These are phyloP conservation scores for Harringtonia aguacate DNA, from an alignment of 2,329 filamentous ascomycete species.

Conservation along the genomic window DNA sequence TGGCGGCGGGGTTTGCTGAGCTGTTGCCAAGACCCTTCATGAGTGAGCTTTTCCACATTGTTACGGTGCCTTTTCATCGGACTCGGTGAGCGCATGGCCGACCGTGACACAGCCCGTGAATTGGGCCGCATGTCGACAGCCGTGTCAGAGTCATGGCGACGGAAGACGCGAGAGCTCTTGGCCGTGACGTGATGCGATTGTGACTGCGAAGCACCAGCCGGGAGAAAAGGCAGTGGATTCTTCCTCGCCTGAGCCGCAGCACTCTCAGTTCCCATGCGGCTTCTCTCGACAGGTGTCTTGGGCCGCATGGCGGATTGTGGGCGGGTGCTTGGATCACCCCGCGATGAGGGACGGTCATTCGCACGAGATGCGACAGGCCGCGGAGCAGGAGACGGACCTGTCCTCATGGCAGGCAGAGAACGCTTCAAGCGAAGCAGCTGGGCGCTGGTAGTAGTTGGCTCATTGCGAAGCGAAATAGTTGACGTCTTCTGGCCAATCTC, in stretches of 20 bases:
- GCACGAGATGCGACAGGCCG: conserved; percentile 33
- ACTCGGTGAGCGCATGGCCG: conserved; percentile 49
- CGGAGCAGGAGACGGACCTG: conserved; percentile 34
- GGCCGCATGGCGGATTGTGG: conserved; percentile 45
- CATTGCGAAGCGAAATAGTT: conserved; percentile 40
- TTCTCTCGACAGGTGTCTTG: conserved; percentile 62
- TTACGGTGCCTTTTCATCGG: conserved; percentile 34
- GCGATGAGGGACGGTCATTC: conserved; percentile 49
- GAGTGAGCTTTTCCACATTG: conserved; percentile 25
- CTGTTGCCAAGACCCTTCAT: conserved; percentile 48
- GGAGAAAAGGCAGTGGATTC: conserved; percentile 63
- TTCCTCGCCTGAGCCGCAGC: conserved; percentile 43
- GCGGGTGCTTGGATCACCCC: conserved; percentile 36
- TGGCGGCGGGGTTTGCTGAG: conserved; percentile 61
- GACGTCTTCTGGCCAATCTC: conserved; percentile 47
- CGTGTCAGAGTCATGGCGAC: conserved; percentile 75
- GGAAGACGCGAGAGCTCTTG: conserved; percentile 59
- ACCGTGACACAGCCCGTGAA: conserved; percentile 47
- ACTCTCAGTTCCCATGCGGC: conserved; percentile 38
- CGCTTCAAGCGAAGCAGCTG: conserved; percentile 56
- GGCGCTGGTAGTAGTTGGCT: conserved; percentile 54
- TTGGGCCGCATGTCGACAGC: conserved; percentile 45
- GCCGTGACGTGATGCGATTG: conserved; percentile 65
- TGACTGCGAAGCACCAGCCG: conserved; percentile 59
- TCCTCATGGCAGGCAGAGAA: conserved; percentile 50